These are phyloP conservation scores for Boletellus ananas DNA, from an alignment of 768 basidiomycete genomes.

Conservation along the genomic window DNA sequence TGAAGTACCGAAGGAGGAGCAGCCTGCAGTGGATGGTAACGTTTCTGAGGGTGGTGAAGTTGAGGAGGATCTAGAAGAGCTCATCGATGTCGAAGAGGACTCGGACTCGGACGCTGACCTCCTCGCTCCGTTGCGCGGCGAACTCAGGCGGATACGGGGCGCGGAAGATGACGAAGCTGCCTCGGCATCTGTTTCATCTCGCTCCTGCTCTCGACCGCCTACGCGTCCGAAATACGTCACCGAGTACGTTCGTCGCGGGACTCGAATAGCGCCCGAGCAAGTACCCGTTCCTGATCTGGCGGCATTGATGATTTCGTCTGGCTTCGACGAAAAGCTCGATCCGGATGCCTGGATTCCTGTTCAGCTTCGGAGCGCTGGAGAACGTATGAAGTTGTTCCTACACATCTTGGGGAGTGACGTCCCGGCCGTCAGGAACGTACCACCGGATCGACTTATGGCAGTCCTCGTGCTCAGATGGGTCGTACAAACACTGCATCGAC, in stretches of 20 bases:
- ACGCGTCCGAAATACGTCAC: constrained; percentile 28
- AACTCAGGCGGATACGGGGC: constrained; percentile 53
- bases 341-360: constrained; percentile 38
- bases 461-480: constrained; percentile 66
- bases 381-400: constrained; percentile 55
- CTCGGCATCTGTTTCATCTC: constrained; percentile 35
- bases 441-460: constrained; percentile 43
- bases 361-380: constrained; percentile 45
- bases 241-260: constrained; percentile 70
- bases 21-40: constrained; percentile 17
- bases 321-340: constrained; percentile 22
- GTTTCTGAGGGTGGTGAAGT: constrained; percentile 26
- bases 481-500: constrained; percentile 43
- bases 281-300: constrained; percentile 49
- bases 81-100: constrained; percentile 68
- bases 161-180: constrained; percentile 32
- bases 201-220: constrained; percentile 19
- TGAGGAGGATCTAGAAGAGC: constrained; percentile 52
- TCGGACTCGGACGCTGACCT: constrained; percentile 48
- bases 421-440: constrained; percentile 43
- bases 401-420: constrained; percentile 53
- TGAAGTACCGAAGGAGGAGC: constrained; percentile 20
- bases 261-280: constrained; percentile 56
- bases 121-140: constrained; percentile 67
- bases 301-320: constrained; percentile 42